Conservation (phyloP, 108 stramenopile species). For the Fragilariopsis cylindrus region DNA sequence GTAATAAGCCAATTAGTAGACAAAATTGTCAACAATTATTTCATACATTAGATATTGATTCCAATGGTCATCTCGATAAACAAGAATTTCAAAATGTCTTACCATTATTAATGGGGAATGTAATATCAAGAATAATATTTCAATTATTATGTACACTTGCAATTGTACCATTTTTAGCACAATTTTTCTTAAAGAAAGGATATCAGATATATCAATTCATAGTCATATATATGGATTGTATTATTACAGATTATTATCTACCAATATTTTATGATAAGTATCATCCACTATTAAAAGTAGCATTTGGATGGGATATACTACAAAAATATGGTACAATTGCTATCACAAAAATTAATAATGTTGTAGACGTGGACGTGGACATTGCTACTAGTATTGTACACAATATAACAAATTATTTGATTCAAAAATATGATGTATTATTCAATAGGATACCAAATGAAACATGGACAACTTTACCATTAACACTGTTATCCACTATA, state of each 20-base stretch:
- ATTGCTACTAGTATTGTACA: neutral
- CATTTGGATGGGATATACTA: conserved; percentile 27
- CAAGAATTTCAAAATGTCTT: conserved; percentile 74
- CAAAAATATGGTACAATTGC: neutral
- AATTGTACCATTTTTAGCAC: conserved; percentile 66
- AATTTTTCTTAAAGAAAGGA: conserved; percentile 39
- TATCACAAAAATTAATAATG: neutral
- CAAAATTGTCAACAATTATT: conserved; percentile 61
- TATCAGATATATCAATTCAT: no score
- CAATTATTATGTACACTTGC: conserved; percentile 73
- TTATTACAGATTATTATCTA: neutral
- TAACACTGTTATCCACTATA: conserved; percentile 56
- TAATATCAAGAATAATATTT: conserved; percentile 63
- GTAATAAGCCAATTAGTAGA: conserved; percentile 56
- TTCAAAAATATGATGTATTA: neutral
- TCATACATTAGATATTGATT: conserved; percentile 56
- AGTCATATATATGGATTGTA: no score
- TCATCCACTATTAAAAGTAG: conserved; percentile 12
- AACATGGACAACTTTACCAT: conserved; percentile 59
- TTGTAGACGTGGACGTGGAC: neutral
- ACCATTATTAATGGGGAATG: conserved; percentile 71
- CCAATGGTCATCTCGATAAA: conserved; percentile 48
- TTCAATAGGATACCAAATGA: conserved; percentile 42
- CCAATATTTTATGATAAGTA: neutral
- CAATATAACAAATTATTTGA: no score